phyloP scores from a whole-genome alignment of 2,329 filamentous ascomycete genomes.

The Alternaria postmessia region DNA sequence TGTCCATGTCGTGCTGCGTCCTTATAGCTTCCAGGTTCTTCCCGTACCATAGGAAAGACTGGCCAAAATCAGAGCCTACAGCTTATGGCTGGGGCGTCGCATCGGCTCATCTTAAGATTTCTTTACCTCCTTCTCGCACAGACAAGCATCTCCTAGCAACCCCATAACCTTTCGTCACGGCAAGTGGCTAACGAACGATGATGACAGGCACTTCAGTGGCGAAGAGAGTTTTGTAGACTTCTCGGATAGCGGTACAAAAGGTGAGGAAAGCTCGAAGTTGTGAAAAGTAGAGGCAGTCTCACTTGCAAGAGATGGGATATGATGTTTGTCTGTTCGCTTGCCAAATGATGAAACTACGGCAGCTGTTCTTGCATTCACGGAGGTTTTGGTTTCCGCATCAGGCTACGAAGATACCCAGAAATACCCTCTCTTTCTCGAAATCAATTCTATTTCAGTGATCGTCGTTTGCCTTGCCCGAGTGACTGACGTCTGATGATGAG shows the following conservation, averaged over 20 bases:
- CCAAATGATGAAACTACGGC: background rate
- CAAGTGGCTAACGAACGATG: slow-evolving; percentile 2
- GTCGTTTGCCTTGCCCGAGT: background rate
- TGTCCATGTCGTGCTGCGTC: background rate
- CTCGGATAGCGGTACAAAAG: slow-evolving; percentile 27
- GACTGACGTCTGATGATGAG: background rate
- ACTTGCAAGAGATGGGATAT: background rate
- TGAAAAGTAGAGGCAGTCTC: slow-evolving; percentile 11
- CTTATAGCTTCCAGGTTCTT: slow-evolving; percentile 10
- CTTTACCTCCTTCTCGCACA: background rate
- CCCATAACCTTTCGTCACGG: slow-evolving; percentile 3
- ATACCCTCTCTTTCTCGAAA: background rate
- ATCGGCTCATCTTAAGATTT: background rate
- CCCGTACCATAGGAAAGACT: slow-evolving; percentile 17
- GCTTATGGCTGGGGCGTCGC: background rate
- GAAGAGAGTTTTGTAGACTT: slow-evolving; percentile 49
- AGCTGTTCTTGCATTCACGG: background rate
- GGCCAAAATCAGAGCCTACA: slow-evolving; percentile 14
- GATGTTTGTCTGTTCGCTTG: background rate
- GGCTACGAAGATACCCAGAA: background rate
- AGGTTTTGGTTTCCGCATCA: background rate
- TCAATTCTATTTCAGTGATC: background rate
- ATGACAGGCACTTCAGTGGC: slow-evolving; percentile 46
- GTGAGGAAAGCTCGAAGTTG: slow-evolving; percentile 33
- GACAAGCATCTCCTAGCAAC: background rate